These are phyloP conservation scores for Brassica nigra DNA, from an alignment of 345 rosid genomes.

Conservation along the genomic window DNA sequence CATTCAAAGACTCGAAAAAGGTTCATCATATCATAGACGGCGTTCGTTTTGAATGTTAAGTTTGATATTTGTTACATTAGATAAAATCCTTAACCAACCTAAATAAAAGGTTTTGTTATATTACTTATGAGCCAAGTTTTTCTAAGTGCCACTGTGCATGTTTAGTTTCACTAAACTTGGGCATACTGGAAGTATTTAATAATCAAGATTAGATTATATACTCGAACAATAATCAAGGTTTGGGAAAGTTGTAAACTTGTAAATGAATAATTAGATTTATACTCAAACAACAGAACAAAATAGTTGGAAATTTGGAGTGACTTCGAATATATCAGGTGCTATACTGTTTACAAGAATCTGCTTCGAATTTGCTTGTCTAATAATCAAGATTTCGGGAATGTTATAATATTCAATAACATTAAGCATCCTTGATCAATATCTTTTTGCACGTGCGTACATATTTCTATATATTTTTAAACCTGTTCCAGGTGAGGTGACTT, in stretches of 20 bases:
- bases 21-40: background rate
- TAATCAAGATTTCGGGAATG: background rate
- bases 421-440: background rate
- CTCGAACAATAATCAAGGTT: background rate
- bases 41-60: conserved; percentile 20
- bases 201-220: background rate
- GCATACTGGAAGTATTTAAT: background rate
- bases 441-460: background rate
- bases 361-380: background rate
- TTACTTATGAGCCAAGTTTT: background rate
- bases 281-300: background rate
- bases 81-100: background rate
- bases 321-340: background rate
- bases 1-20: background rate
- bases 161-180: background rate
- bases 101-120: background rate
- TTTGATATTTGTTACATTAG: background rate
- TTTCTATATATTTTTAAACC: background rate
- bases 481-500: background rate
- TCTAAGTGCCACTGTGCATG: background rate
- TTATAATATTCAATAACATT: background rate
- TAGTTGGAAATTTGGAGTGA: background rate
- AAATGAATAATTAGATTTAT: background rate
- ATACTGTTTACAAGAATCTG: background rate
- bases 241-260: background rate